These are phyloP conservation scores for Teratosphaeria pseudoeucalypti DNA, from an alignment of 2,329 filamentous ascomycete genomes.

Conservation along the genomic window DNA sequence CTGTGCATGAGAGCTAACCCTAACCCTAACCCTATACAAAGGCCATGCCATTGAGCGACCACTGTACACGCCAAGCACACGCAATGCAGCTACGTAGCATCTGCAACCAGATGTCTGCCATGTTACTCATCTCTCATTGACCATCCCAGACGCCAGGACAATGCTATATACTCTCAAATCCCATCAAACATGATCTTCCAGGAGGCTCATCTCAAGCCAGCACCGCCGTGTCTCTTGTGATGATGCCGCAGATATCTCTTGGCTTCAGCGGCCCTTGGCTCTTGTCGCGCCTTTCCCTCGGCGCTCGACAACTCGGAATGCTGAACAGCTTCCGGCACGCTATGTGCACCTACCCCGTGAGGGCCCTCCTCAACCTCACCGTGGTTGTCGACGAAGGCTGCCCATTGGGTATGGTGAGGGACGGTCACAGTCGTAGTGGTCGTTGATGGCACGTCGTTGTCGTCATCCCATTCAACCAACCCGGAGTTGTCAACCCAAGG, in stretches of 20 bases:
- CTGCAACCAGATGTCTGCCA: not conserved
- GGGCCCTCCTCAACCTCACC: not conserved
- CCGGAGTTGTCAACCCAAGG: not conserved
- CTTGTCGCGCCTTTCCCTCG: slow-evolving; percentile 12
- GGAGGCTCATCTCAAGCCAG: not conserved
- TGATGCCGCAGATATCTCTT: slow-evolving; percentile 14
- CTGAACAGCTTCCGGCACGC: not conserved
- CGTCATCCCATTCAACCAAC: not conserved
- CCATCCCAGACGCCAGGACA: not conserved
- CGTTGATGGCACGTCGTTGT: not conserved
- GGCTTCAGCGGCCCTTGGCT: slow-evolving; percentile 1
- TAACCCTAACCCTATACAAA: not conserved
- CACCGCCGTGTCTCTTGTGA: slow-evolving; percentile 14
- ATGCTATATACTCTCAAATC: not conserved
- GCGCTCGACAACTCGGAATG: not conserved
- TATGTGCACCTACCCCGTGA: not conserved
- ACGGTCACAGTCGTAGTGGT: not conserved
- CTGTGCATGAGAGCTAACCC: not conserved
- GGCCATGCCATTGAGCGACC: no score
- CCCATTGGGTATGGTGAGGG: not conserved
- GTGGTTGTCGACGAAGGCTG: not conserved
- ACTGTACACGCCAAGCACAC: no score
- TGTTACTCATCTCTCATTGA: not conserved
- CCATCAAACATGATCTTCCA: not conserved
- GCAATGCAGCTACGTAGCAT: not conserved